Evolutionary conservation across 139 green algal genomes (phyloP), one percentile per base, ranked within the genome.

Genomic region (Chlamydomonas sp.): DNA sequence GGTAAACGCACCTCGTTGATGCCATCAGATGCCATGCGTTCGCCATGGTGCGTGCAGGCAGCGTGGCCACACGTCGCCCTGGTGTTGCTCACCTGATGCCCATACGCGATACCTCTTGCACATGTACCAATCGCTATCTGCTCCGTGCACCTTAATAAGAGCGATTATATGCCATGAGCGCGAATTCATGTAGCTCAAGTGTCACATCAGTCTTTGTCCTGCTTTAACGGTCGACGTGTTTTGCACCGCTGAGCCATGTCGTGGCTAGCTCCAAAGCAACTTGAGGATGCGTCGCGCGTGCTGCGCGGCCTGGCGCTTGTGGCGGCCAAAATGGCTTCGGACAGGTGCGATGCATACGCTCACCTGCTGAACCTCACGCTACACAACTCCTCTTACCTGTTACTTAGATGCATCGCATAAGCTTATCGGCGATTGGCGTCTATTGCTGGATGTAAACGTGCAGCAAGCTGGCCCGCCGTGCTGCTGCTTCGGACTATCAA

Each of bases 211-310:
- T 71, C 9, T 71, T 71, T 10, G 12, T 71, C 66, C 12, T 71
- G 12, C 66, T 14, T 71, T 71, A 49, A 49, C 31, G 31, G 31
- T 49, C 31, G 31, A 49, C 31, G 31, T 49, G 31, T 49, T 49
- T 49, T 49, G 31, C 66, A 10, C 9, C 66, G 10, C 12, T 71
- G 31, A 18, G 49, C 78, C 10, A 94, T 93, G 88, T 93, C 91
- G 1, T 93, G 89, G 83, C 15, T 95, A 0, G 92, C 91, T 16
- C 90, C 92, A 5, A 92, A 94, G 77, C 90, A 93, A 57, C 49
- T 96, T 1, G 92, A 97, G 18, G 95, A 97, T 88, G 87, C 91
- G 1, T 86, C 91, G 0, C 91, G 92, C 7, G 84, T 97, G 5
- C 61, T 95, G 49, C 81, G 89, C 0, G 95, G 95, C 0, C 60